These are phyloP conservation scores for Yarrowia sp. DNA, from an alignment of 805 yeast species.

Conservation along the genomic window DNA sequence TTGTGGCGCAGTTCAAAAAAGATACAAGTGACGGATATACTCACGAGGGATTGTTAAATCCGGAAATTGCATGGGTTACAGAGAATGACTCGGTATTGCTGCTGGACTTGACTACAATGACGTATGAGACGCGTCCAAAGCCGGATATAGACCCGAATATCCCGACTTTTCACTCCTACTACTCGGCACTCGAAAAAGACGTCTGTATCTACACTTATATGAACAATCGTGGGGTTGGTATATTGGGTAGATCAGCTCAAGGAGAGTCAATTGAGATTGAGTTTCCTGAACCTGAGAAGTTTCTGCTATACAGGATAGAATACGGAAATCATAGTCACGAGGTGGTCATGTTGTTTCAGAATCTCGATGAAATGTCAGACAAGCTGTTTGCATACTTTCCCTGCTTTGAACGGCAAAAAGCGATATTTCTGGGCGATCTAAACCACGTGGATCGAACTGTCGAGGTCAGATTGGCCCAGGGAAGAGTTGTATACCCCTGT, in stretches of 20 bases:
- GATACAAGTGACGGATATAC: background rate
- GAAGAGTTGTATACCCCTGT: background rate
- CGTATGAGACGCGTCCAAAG: background rate
- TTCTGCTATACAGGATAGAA: background rate
- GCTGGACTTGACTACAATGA: background rate
- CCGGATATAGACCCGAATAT: background rate
- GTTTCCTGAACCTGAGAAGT: background rate
- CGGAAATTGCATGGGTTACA: background rate
- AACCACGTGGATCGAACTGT: slow-evolving; percentile 11
- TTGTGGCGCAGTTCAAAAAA: background rate
- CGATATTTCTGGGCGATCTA: background rate
- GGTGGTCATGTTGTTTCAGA: background rate
- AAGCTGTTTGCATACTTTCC: slow-evolving; percentile 5
- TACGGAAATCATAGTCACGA: background rate
- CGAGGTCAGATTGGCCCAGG: slow-evolving; percentile 1
- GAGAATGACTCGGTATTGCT: background rate
- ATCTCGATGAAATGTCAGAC: background rate
- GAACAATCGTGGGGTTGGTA: background rate
- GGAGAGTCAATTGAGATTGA: background rate
- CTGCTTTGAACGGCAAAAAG: background rate
- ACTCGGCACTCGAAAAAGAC: background rate
- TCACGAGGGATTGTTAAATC: background rate
- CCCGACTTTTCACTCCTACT: background rate
- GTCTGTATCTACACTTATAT: background rate
- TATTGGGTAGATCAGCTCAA: background rate